Evolutionary conservation across 2,329 filamentous ascomycete genomes (phyloP).

Genomic region (Nemania bipapillata): DNA sequence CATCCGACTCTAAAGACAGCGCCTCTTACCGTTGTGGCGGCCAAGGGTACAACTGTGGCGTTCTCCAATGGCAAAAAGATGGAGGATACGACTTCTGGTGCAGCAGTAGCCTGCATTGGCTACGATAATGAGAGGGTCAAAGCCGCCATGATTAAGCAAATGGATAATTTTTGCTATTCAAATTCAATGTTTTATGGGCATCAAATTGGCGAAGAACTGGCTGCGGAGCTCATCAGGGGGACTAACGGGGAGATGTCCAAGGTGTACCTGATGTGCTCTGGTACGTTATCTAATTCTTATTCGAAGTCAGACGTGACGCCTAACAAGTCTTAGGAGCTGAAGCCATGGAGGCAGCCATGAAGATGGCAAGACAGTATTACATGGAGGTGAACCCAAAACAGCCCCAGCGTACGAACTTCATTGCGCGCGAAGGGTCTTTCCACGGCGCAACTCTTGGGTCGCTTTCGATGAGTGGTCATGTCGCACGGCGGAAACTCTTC

Average conservation of each 20-base stretch:
- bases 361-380: slow-evolving; percentile 74
- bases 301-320: background rate
- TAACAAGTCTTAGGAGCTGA: slow-evolving; percentile 65
- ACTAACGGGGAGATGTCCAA: slow-evolving; percentile 54
- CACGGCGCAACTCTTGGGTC: slow-evolving; percentile 76
- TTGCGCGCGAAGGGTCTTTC: slow-evolving; percentile 73
- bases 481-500: slow-evolving; percentile 67
- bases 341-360: slow-evolving; percentile 74
- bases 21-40: background rate
- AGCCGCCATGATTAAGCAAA: slow-evolving; percentile 68
- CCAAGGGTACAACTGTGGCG: background rate
- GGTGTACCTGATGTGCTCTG: slow-evolving; percentile 54
- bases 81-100: slow-evolving; percentile 78
- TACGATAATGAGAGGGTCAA: slow-evolving; percentile 71
- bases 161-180: slow-evolving; percentile 47
- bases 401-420: slow-evolving; percentile 67
- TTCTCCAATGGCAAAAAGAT: slow-evolving; percentile 53
- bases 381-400: slow-evolving; percentile 66
- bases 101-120: slow-evolving; percentile 77
- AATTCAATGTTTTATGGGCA: slow-evolving; percentile 63
- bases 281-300: slow-evolving; percentile 32
- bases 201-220: slow-evolving; percentile 61
- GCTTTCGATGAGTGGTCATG: slow-evolving; percentile 69
- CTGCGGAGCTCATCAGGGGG: slow-evolving; percentile 54
- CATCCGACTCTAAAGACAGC: too few relatives aligned